Conservation (phyloP, 2,329 filamentous ascomycete genomes). For the Lecanicillium sp. region DNA sequence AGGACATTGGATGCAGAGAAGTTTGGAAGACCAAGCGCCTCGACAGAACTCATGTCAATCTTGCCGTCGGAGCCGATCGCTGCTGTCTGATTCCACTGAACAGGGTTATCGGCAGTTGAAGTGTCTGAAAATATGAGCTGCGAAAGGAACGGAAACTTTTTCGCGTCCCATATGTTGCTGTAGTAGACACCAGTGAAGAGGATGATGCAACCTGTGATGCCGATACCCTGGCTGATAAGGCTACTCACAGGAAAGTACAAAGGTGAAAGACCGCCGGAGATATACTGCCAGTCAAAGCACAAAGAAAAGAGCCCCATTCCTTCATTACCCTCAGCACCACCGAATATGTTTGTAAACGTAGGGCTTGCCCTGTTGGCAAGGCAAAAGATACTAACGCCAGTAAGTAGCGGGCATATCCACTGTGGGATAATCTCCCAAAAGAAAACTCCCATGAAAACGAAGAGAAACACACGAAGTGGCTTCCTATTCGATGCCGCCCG, state of each 20-base stretch:
- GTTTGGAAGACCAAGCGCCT: slow-evolving; percentile 33
- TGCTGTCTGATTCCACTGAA: slow-evolving; percentile 35
- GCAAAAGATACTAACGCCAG: slow-evolving; percentile 34
- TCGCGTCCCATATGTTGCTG: slow-evolving; percentile 17
- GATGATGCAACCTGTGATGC: slow-evolving; percentile 30
- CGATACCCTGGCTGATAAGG: slow-evolving; percentile 32
- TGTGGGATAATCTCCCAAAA: slow-evolving; percentile 44
- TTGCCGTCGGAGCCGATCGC: slow-evolving; percentile 29
- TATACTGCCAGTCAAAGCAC: slow-evolving; percentile 38
- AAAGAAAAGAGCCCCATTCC: slow-evolving; percentile 35
- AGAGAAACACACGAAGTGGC: slow-evolving; percentile 35
- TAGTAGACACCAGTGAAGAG: slow-evolving; percentile 30
- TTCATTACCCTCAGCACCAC: slow-evolving; percentile 34
- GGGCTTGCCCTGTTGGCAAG: slow-evolving; percentile 36
- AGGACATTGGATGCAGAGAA: slow-evolving; percentile 34
- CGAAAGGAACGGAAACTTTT: slow-evolving; percentile 19
- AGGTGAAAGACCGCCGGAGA: slow-evolving; percentile 27
- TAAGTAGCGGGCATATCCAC: slow-evolving; percentile 39
- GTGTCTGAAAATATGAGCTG: slow-evolving; percentile 33
- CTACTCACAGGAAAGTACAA: slow-evolving; percentile 34
- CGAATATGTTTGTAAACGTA: slow-evolving; percentile 44
- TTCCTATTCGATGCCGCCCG: slow-evolving; percentile 29
- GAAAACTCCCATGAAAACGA: slow-evolving; percentile 33
- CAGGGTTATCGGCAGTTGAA: slow-evolving; percentile 30
- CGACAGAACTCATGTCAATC: slow-evolving; percentile 25